Evolutionary conservation across 495 filamentous ascomycete genomes (phyloP), one percentile per base, ranked within the genome.

Genomic region (Friedmanniomyces simplex): DNA sequence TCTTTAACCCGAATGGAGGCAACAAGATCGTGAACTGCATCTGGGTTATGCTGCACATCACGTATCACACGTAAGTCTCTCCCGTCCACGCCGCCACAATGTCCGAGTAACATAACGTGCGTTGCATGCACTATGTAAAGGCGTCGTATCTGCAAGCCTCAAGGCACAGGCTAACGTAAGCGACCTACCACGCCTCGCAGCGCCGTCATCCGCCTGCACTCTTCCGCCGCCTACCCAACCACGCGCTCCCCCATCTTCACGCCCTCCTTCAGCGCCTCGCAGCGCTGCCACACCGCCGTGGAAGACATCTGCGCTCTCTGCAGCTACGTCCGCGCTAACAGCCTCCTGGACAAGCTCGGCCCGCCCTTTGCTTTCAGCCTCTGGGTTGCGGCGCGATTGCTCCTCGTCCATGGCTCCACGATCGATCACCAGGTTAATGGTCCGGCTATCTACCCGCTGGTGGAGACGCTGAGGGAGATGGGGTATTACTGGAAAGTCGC

Each of bases 171-270:
- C 32, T 21, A 46, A 18, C 36, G 16, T 6, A 39, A 47, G 50
- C 57, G 52, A 66, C 51, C 22, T 39, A n/a, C 73, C 69, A 58
- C 32, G 14, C 24, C 2, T 21, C 13, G 69, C 66, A 91, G 87
- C 4, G 83, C 89, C 57, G 82, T 94, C 10, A 94, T 95, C 61
- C 82, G 89, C 18, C 77, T 95, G 13, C 88, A 95, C 73, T 93
- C 89, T n/a, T 91, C 87, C 3, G 89, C 89, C 2, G 89, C 89
- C 4, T 95, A 95, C 67, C 89, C 89, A 22, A 91, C 89, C 18
- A 89, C 85, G 14, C 76, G 87, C 22, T 91, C 87, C 10, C 83
- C 84, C 36, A 88, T 93, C 52, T 95, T 95, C 72, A 87, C 85
- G 0, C 86, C 89, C 1, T 91, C 86, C 6, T 91, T 85, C 69